These are phyloP conservation scores for Mycosarcoma maydis DNA, from an alignment of 1,284 basidiomycete genomes.

Conservation along the genomic window DNA sequence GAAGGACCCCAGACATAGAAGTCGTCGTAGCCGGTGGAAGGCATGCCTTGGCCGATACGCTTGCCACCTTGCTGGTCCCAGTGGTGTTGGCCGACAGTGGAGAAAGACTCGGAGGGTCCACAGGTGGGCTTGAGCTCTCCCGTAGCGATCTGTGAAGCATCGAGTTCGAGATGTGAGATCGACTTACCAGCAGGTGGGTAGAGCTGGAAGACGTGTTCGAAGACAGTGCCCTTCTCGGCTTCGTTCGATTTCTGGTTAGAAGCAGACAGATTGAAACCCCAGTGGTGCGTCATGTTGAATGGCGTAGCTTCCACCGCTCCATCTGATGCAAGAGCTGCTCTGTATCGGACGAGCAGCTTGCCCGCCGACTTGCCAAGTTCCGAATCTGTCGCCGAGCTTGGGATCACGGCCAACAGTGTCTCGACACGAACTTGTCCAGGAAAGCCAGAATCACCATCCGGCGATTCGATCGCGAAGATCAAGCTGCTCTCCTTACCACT, in stretches of 20 bases:
- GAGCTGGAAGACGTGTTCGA: slow-evolving; percentile 50
- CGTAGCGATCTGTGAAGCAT: slow-evolving; percentile 44
- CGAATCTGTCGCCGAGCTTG: slow-evolving; percentile 12
- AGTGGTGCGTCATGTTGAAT: slow-evolving; percentile 64
- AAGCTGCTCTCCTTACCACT: slow-evolving; percentile 28
- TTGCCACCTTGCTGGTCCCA: slow-evolving; percentile 43
- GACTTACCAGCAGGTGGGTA: slow-evolving; percentile 21
- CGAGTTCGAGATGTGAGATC: slow-evolving; percentile 50
- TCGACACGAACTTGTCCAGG: slow-evolving; percentile 58
- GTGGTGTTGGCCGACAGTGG: slow-evolving; percentile 38
- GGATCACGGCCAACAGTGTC: slow-evolving; percentile 45
- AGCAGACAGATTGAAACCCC: slow-evolving; percentile 60
- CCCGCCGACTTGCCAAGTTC: slow-evolving; percentile 44
- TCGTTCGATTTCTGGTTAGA: slow-evolving; percentile 24
- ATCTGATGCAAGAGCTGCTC: slow-evolving; percentile 44
- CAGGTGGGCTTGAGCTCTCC: slow-evolving; percentile 32
- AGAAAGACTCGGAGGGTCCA: slow-evolving; percentile 23
- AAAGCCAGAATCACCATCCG: slow-evolving; percentile 56
- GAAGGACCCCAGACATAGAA: slow-evolving; percentile 59
- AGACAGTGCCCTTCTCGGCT: slow-evolving; percentile 41
- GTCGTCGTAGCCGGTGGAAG: slow-evolving; percentile 55
- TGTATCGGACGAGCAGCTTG: slow-evolving; percentile 52
- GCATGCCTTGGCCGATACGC: slow-evolving; percentile 29
- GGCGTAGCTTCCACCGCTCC: slow-evolving; percentile 52
- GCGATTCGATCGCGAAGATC: slow-evolving; percentile 52